phyloP scores from a whole-genome alignment of 208 protist species.

The Acanthamoeba lenticulata region DNA sequence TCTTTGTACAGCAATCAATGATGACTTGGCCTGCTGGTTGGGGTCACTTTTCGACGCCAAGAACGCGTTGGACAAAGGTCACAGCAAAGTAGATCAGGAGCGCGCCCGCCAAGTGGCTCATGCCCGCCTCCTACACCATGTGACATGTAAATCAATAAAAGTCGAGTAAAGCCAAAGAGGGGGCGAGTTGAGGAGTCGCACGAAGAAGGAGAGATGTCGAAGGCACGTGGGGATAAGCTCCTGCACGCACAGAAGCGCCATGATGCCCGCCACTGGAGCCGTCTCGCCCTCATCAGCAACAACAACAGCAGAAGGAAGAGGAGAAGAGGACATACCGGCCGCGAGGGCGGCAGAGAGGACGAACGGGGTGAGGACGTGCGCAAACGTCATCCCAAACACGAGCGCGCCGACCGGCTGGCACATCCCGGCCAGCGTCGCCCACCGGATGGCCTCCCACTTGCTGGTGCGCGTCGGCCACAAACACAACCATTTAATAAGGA shows the following conservation, averaged over 20 bases:
- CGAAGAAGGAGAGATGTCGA: conserved; percentile 69
- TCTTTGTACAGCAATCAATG: not conserved
- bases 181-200: not conserved
- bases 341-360: conserved; percentile 72
- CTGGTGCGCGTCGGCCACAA: not conserved
- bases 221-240: conserved; percentile 73
- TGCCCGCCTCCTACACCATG: not conserved
- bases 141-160: too few relatives aligned
- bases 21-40: not conserved
- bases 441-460: conserved; percentile 79
- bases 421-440: conserved; percentile 65
- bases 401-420: conserved; percentile 77
- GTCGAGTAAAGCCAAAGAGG: too few relatives aligned
- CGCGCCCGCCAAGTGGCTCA: not conserved
- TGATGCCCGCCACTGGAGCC: conserved; percentile 74
- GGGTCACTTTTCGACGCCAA: conserved; percentile 3
- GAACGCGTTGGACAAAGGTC: not conserved
- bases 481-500: not conserved
- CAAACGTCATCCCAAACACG: conserved; percentile 72
- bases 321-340: not conserved
- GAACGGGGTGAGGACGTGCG: conserved; percentile 63
- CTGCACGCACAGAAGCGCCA: conserved; percentile 73
- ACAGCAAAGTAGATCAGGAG: not conserved
- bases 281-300: not conserved
- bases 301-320: not conserved